These are phyloP conservation scores for Hyphopichia wangnamkhiaoensis DNA, from an alignment of 1,139 yeast genomes.

Conservation along the genomic window DNA sequence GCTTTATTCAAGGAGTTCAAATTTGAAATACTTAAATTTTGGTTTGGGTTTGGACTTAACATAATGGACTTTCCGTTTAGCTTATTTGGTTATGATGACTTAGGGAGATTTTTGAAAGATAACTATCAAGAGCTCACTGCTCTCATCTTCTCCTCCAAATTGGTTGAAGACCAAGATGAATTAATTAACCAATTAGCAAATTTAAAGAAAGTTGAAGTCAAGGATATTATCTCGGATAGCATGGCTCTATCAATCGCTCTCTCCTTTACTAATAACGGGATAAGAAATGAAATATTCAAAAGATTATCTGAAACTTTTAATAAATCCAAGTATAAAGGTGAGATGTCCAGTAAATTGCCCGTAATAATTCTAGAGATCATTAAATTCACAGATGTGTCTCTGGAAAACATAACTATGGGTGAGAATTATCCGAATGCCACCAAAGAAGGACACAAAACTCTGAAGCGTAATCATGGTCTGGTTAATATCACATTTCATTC, in stretches of 20 bases:
- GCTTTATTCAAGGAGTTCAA: constrained; percentile 29
- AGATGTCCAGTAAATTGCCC: constrained; percentile 19
- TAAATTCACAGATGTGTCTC: constrained; percentile 41
- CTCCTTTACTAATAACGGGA: constrained; percentile 46
- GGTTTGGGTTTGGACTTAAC: constrained; percentile 37
- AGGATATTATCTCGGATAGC: constrained; percentile 29
- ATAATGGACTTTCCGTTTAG: constrained; percentile 39
- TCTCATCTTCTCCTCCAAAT: constrained; percentile 25
- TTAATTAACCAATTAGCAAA: constrained; percentile 20
- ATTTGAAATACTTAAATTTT: constrained; percentile 37
- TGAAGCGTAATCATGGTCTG: not conserved
- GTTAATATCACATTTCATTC: constrained; percentile 27
- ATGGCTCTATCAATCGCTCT: constrained; percentile 43
- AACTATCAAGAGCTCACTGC: constrained; percentile 39
- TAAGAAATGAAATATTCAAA: constrained; percentile 36
- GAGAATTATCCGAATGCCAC: not conserved
- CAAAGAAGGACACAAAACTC: not conserved
- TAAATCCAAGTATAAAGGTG: constrained; percentile 13
- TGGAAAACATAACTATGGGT: constrained; percentile 15
- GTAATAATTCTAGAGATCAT: constrained; percentile 28
- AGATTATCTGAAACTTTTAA: constrained; percentile 14
- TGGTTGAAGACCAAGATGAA: constrained; percentile 3
- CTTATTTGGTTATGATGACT: constrained; percentile 33
- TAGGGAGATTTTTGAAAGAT: constrained; percentile 24
- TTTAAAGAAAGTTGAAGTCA: constrained; percentile 12